Evolutionary conservation across 2,329 filamentous ascomycete genomes (phyloP), one percentile per base, ranked within the genome.

Genomic region (Grosmannia clavigera): DNA sequence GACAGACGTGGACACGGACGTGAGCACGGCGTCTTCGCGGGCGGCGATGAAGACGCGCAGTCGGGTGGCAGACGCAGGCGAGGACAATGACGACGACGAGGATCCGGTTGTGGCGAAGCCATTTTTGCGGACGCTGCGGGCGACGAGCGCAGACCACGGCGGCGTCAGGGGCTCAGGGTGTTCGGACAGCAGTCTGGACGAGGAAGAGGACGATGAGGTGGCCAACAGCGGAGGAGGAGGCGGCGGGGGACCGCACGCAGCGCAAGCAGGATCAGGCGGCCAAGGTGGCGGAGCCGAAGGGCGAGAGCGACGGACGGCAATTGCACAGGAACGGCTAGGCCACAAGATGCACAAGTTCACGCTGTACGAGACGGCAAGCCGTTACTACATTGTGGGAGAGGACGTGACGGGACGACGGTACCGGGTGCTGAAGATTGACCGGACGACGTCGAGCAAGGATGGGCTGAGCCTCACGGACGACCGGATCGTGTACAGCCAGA

Each of bases 301-400:
- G 14, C 38, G 40, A n/a, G 35, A 59, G 16, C 55, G 52, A 25
- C 58, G 59, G 25, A 53, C 57, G 7, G 56, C 60, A 10, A 50
- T 59, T 2, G 50, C 57, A 1, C 62, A 64, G 59, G 64, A 74
- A 58, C 72, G 75, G 27, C 66, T 76, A 22, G 71, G 78, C 53
- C 79, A 81, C 72, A 82, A 81, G 70, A 96, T 99, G 90, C 91
- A 96, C 76, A 95, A 94, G 68, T 97, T 96, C 73, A 94, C 89
- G n/a, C 76, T 99, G 27, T 97, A 99, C 73, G 94, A 99, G 75
- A 99, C 94, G 3, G 88, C 90, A 14, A 90, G 86, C 60, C 83
- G 90, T 58, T 99, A 94, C 72, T 99, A 96, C 71, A 87, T 99
- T 64, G 90, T 97, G 22, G 94, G 94, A 16, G 88, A 89, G 58